Base-by-base conservation (phyloP, 768 basidiomycete species). In the Erythrobasidium yunnanense region DNA sequence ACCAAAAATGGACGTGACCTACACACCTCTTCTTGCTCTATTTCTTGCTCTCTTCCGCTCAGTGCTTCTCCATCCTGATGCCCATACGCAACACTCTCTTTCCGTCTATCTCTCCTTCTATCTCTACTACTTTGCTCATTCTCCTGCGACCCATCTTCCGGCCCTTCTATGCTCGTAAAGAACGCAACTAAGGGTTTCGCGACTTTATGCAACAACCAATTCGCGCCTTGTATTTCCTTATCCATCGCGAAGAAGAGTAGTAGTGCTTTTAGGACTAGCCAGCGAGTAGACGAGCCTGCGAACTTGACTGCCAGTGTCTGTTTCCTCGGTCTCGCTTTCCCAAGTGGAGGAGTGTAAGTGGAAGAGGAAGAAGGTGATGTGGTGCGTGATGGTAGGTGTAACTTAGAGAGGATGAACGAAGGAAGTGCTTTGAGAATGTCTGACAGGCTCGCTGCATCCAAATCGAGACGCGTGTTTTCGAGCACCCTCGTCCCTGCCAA, bases 181-280 rank as follows among this genome's bases (percentile, higher is more conserved):
- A 63, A 63, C n/a, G 7, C 60, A 27, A 32, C 42, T 20, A 49
- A 27, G 18, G 60, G 60, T 51, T 51, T 63, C 3, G 32, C 29
- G 17, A 63, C 17, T 32, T 63, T 63, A 13, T 63, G n/a, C 20
- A 63, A 23, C 18, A 63, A 50, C 60, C 60, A 47, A 30, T 49
- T 27, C 32, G 60, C 60, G 6, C 60, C 60, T 51, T 63, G 60
- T 2, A 63, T 29, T 38, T 63, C 60, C 30, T 49, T 38, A 51
- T 63, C 60, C 60, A 63, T 63, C 2, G 60, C 46, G 49, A 34
- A 63, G 60, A 63, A 63, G 23, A 63, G 49, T 13, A 63, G 25
- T n/a, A 51, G 32, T n/a, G 25, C 27, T 38, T 63, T 63, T 23
- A 63, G 23, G 29, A 63, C 29, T 2, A 32, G 49, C 60, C 60